phyloP scores from a whole-genome alignment of 768 basidiomycete species.

The Lepiota subincarnata region DNA sequence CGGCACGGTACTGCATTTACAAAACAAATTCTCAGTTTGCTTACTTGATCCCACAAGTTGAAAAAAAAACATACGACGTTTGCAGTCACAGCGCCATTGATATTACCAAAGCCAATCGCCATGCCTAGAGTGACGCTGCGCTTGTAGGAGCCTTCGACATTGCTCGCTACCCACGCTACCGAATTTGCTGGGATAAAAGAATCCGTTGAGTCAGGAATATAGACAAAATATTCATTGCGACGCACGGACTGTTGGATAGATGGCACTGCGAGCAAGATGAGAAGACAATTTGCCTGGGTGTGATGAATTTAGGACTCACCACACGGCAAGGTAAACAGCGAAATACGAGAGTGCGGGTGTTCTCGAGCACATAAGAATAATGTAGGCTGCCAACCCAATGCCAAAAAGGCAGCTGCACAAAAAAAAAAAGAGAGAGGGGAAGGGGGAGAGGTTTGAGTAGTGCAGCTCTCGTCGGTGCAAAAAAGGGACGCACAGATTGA shows the following conservation, averaged over 20 bases:
- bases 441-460: conserved; percentile 1
- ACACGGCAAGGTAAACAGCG: conserved; percentile 65
- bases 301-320: conserved; percentile 38
- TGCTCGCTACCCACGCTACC: conserved; percentile 65
- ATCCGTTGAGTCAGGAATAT: neutral
- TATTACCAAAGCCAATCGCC: conserved; percentile 65
- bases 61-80: conserved; percentile 50
- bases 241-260: conserved; percentile 50
- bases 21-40: too few species aligned
- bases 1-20: conserved; percentile 68
- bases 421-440: neutral
- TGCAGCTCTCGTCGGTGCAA: neutral
- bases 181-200: conserved; percentile 16
- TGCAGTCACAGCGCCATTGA: conserved; percentile 65
- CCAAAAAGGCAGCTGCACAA: conserved; percentile 20
- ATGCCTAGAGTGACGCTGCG: conserved; percentile 65
- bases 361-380: conserved; percentile 58
- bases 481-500: conserved; percentile 53
- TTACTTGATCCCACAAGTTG: too few species aligned
- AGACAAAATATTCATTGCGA: conserved; percentile 6
- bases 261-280: conserved; percentile 29
- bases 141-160: conserved; percentile 73
- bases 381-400: conserved; percentile 53
- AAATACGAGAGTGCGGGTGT: conserved; percentile 67
- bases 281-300: neutral